phyloP scores from a whole-genome alignment of 768 basidiomycete species.

The Hericium erinaceus region DNA sequence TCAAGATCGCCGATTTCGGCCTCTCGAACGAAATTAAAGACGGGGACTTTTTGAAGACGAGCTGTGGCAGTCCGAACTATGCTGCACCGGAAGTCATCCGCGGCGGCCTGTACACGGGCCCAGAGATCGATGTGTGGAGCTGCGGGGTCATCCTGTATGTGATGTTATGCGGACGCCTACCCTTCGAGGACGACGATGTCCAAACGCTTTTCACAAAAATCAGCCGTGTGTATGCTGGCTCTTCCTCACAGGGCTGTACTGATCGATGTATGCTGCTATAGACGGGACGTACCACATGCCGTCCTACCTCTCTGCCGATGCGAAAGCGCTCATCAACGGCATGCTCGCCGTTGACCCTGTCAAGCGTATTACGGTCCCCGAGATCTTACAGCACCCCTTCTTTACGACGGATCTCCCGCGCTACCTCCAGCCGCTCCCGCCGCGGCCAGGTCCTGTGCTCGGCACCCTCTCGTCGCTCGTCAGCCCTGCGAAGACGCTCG shows the following conservation, averaged over 20 bases:
- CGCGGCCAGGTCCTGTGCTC: conserved; percentile 66
- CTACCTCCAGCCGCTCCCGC: conserved; percentile 80
- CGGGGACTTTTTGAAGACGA: conserved; percentile 93
- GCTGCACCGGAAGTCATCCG: conserved; percentile 97
- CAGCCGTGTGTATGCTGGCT: conserved; percentile 45
- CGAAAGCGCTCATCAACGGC: conserved; percentile 65
- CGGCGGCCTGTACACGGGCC: conserved; percentile 91
- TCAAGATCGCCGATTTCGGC: conserved; percentile 99
- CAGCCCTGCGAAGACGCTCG: conserved; percentile 50
- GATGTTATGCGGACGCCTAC: conserved; percentile 90
- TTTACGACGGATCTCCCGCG: conserved; percentile 78
- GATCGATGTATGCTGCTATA: conserved; percentile 19
- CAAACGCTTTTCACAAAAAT: conserved; percentile 91
- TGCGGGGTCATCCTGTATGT: conserved; percentile 99
- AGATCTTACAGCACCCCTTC: conserved; percentile 87
- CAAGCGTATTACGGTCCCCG: conserved; percentile 87
- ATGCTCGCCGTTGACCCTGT: conserved; percentile 96
- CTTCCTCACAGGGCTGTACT: background rate
- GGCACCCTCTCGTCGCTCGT: conserved; percentile 68
- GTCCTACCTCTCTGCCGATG: conserved; percentile 67
- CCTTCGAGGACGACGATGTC: conserved; percentile 97
- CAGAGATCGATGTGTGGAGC: conserved; percentile 98
- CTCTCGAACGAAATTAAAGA: conserved; percentile 93
- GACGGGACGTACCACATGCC: conserved; percentile 87
- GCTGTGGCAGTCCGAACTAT: conserved; percentile 97